These are phyloP conservation scores for Ceratocystis eucalypticola DNA, from an alignment of 2,329 filamentous ascomycete genomes.

Conservation along the genomic window DNA sequence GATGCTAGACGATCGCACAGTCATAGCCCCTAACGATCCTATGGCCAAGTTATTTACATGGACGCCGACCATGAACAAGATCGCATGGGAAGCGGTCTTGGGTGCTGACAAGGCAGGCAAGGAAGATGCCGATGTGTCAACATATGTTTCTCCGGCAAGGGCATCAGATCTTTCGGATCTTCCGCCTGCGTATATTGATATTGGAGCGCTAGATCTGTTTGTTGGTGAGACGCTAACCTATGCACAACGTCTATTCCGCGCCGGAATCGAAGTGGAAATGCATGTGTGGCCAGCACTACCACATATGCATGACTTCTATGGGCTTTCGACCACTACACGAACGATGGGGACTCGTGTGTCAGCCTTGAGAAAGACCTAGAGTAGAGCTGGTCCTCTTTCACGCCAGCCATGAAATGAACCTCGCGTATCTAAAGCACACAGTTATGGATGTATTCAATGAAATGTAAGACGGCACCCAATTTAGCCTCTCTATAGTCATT, in stretches of 20 bases:
- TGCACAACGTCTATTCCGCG: constrained; percentile 25
- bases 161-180: constrained; percentile 24
- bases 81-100: constrained; percentile 23
- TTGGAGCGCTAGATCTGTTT: constrained; percentile 30
- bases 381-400: no score
- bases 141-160: constrained; percentile 22
- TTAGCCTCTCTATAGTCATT: no score
- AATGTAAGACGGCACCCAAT: no score
- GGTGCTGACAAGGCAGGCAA: constrained; percentile 20
- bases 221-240: constrained; percentile 26
- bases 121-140: constrained; percentile 19
- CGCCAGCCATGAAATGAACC: no score
- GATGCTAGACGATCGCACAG: constrained; percentile 27
- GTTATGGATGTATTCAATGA: no score
- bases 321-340: constrained; percentile 12
- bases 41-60: constrained; percentile 16
- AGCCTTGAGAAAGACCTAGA: constrained; percentile 7
- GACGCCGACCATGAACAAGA: constrained; percentile 20
- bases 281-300: constrained; percentile 31
- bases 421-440: no score
- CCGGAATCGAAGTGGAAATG: constrained; percentile 28
- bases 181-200: constrained; percentile 29
- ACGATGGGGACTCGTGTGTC: constrained; percentile 14
- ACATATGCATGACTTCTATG: constrained; percentile 23
- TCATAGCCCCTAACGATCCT: constrained; percentile 11